phyloP scores from a whole-genome alignment of 1,284 basidiomycete genomes.

The Erythrobasidium hasegawianum region DNA sequence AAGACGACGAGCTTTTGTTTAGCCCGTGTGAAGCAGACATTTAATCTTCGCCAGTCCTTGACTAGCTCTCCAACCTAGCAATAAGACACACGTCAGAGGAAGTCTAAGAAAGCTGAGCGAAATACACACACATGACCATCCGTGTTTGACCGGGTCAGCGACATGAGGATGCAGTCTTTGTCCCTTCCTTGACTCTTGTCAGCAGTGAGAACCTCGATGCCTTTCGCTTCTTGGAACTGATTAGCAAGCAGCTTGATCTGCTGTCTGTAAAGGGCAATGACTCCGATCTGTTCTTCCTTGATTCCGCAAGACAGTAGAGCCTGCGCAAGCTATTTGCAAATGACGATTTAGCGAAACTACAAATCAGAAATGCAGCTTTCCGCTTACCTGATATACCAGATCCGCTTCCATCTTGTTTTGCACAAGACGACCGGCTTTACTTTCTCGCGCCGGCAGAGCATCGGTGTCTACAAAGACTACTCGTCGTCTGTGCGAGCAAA shows the following conservation, averaged over 20 bases:
- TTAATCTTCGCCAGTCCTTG: conserved; percentile 91
- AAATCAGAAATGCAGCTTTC: not conserved
- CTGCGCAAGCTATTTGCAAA: conserved; percentile 59
- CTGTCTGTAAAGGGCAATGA: conserved; percentile 89
- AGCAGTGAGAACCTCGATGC: conserved; percentile 85
- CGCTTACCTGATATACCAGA: conserved; percentile 52
- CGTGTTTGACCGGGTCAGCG: conserved; percentile 83
- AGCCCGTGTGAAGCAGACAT: conserved; percentile 93
- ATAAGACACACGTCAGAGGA: too few relatives aligned
- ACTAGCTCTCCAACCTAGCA: conserved; percentile 87
- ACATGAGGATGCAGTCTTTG: conserved; percentile 91
- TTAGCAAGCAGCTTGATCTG: conserved; percentile 81
- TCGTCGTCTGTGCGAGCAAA: conserved; percentile 59
- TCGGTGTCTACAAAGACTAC: conserved; percentile 94
- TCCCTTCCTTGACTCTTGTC: conserved; percentile 94
- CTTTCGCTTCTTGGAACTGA: conserved; percentile 54
- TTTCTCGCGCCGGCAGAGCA: conserved; percentile 67
- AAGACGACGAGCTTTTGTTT: conserved; percentile 84
- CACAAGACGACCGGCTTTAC: conserved; percentile 76
- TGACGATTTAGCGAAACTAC: conserved; percentile 44
- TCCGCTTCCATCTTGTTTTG: conserved; percentile 79
- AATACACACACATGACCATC: conserved; percentile 59
- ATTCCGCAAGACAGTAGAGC: conserved; percentile 66
- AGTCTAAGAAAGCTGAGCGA: conserved; percentile 22
- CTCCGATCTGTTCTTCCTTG: conserved; percentile 66